Percentiles rank a stretch among this genome's conserved stretches.
Evolutionary conservation across 2,329 filamentous ascomycete genomes (phyloP).

Genomic region (Ophiostoma ips): DNA sequence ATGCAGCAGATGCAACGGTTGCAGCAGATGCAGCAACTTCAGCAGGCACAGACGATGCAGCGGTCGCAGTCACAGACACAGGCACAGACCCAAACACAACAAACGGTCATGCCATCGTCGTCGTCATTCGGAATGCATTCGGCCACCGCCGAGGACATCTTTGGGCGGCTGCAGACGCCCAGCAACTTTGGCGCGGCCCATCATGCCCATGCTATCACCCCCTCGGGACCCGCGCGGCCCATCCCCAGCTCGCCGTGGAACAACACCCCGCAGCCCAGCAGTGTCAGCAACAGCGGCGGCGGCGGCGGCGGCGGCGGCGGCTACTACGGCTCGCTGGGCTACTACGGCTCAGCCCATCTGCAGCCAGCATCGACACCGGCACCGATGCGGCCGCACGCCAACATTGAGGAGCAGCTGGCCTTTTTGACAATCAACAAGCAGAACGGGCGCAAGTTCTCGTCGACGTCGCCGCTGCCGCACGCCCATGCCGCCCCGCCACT

Average conservation of each 20-base stretch:
- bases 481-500: not conserved
- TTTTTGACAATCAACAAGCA: slow-evolving; percentile 7
- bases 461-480: not conserved
- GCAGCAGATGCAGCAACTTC: no score
- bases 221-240: slow-evolving; percentile 8
- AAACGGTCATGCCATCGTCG: not conserved
- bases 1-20: no score
- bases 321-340: slow-evolving; percentile 2
- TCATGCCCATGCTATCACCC: not conserved
- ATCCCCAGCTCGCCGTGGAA: slow-evolving; percentile 35
- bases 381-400: slow-evolving; percentile 1
- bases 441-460: slow-evolving; percentile 1
- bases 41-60: not conserved
- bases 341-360: slow-evolving; percentile 1
- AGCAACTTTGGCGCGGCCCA: not conserved
- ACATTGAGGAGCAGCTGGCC: slow-evolving; percentile 10
- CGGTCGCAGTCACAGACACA: not conserved
- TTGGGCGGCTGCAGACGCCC: slow-evolving; percentile 26
- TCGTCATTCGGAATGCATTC: slow-evolving; percentile 43
- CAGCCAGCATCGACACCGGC: not conserved
- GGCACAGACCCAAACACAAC: not conserved
- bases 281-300: not conserved
- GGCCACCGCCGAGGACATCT: slow-evolving; percentile 35
- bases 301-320: slow-evolving; percentile 8
- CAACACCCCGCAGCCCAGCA: not conserved